Evolutionary conservation across 1,139 yeast species (phyloP).

Genomic region (Kodamaea ohmeri): DNA sequence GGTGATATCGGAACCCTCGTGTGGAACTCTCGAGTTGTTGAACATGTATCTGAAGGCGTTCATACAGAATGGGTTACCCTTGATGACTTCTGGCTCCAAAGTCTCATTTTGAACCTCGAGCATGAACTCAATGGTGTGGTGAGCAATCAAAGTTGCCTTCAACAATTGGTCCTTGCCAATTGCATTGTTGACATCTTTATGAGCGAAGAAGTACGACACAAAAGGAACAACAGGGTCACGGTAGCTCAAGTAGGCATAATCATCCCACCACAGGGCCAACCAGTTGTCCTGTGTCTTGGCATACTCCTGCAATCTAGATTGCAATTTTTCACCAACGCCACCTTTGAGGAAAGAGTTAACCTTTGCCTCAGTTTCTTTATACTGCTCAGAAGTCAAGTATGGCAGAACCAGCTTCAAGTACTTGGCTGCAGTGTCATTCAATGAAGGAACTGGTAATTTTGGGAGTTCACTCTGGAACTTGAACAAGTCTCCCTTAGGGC

Average conservation of each 20-base stretch:
- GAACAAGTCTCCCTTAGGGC: constrained; percentile 64
- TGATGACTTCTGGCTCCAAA: constrained; percentile 76
- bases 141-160: constrained; percentile 66
- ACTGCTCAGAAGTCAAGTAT: constrained; percentile 51
- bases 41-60: constrained; percentile 90
- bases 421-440: constrained; percentile 65
- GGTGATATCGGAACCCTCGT: constrained; percentile 56
- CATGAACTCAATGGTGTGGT: constrained; percentile 55
- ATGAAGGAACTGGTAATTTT: constrained; percentile 80
- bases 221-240: constrained; percentile 93
- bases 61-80: constrained; percentile 86
- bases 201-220: constrained; percentile 87
- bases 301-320: constrained; percentile 57
- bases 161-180: constrained; percentile 69
- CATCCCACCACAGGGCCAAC: constrained; percentile 94
- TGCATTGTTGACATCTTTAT: constrained; percentile 59
- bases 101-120: constrained; percentile 55
- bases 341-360: constrained; percentile 66
- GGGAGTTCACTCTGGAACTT: constrained; percentile 77
- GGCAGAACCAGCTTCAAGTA: constrained; percentile 78
- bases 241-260: constrained; percentile 85
- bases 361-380: constrained; percentile 51
- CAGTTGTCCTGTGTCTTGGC: constrained; percentile 75
- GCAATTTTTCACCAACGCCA: constrained; percentile 68
- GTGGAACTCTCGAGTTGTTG: constrained; percentile 82